phyloP scores from a whole-genome alignment of 345 rosid genomes.

The Populus pruinosa region DNA sequence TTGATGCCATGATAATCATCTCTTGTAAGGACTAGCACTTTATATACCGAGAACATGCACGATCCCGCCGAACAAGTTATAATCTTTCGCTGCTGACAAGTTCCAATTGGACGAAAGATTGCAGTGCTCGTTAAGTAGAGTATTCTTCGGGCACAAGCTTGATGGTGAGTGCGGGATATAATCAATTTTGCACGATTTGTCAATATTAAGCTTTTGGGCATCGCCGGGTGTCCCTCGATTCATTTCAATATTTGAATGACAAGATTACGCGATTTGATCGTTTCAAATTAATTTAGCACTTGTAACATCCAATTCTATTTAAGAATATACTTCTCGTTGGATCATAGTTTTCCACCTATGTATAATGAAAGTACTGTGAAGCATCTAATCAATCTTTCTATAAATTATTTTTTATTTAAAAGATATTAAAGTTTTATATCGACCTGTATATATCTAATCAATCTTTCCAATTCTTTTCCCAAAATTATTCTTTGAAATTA shows the following conservation, averaged over 20 bases:
- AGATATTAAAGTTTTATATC: too few species aligned
- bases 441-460: too few species aligned
- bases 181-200: not conserved
- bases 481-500: too few species aligned
- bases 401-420: too few species aligned
- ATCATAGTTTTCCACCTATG: too few species aligned
- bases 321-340: too few species aligned
- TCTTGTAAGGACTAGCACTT: not conserved
- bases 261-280: not conserved
- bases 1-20: not conserved
- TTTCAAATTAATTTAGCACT: not conserved
- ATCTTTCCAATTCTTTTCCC: too few species aligned
- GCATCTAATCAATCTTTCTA: too few species aligned
- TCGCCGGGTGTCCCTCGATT: not conserved
- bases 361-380: too few species aligned
- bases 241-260: too few species aligned
- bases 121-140: not conserved
- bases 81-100: not conserved
- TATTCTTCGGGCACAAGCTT: not conserved
- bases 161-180: not conserved
- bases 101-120: not conserved
- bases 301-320: too few species aligned
- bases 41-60: not conserved
- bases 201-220: not conserved
- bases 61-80: not conserved